These are phyloP conservation scores for Silene uniflora DNA, from an alignment of 148 eudicot species.

Conservation along the genomic window DNA sequence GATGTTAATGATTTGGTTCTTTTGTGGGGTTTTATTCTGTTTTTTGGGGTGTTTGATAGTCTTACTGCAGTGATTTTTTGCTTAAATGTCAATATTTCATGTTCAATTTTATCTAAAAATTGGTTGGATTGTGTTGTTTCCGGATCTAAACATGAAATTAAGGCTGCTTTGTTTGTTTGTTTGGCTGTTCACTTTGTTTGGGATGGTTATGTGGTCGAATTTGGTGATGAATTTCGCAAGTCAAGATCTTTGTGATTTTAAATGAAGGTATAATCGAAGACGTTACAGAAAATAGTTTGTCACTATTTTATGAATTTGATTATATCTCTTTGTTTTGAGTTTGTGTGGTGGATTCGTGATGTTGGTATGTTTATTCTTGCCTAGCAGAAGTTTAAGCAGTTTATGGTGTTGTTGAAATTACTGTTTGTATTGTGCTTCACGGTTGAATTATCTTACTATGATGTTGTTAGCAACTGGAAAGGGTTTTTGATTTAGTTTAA, in stretches of 20 bases:
- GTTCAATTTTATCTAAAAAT: constrained; percentile 14
- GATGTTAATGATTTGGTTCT: constrained; percentile 13
- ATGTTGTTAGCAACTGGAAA: constrained; percentile 9
- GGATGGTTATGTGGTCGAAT: background rate
- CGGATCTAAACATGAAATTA: background rate
- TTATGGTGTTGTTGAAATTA: background rate
- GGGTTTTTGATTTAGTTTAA: constrained; percentile 3
- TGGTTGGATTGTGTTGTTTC: constrained; percentile 10
- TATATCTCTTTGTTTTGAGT: constrained; percentile 2
- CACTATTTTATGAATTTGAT: constrained; percentile 23
- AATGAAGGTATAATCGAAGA: background rate
- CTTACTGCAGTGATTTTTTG: constrained; percentile 9
- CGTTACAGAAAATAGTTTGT: constrained; percentile 5
- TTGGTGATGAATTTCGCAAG: background rate
- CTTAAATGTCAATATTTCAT: constrained; percentile 26
- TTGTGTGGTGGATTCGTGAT: constrained; percentile 16
- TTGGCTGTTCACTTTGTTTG: background rate
- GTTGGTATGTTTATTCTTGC: constrained; percentile 13
- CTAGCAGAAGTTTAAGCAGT: constrained; percentile 15
- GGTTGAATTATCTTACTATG: constrained; percentile 11
- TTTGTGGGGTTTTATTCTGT: constrained; percentile 29
- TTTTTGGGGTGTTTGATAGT: constrained; percentile 14
- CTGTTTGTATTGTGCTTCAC: constrained; percentile 11
- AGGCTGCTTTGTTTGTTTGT: background rate
- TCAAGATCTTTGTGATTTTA: background rate